Evolutionary conservation across 225 moss, liverwort and hornwort species (phyloP), one percentile per base, ranked within the genome.

Genomic region (Lunularia cruciata): DNA sequence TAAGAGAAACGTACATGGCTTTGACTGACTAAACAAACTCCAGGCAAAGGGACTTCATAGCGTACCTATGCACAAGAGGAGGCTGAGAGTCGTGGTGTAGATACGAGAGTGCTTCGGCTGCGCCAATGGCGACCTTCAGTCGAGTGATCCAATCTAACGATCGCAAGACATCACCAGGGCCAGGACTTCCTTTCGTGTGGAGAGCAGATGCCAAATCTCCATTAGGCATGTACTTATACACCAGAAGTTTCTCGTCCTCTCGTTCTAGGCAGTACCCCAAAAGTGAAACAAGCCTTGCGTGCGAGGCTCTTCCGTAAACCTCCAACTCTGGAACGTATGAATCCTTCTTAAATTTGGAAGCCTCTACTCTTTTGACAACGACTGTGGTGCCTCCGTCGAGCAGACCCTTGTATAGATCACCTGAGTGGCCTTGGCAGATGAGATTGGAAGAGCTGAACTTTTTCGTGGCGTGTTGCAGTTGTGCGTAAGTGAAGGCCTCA

Each of bases 91-190:
- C 94, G 40, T 87, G 89, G 72, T 95, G 94, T 78, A 95, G 74
- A 35, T 89, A 85, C 36, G 85, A 72, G 23, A 95, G 85, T 11
- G 91, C 94, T 71, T 95, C 94, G 1, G 94, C 94, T 0, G 89
- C 91, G 9, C 94, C 91, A 7, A 95, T 95, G 0, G 94, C 94
- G 23, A 95, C 85, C 71, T 95, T 95, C 15, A 95, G 86, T 2
- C 94, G 81, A 10, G 94, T 95, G 66, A 95, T 95, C 94, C 94
- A 95, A 60, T 95, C 94, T 75, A 95, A 79, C 67, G 89, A 89
- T 66, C 91, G 83, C 56, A 95, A 61, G 0, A 86, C 86, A 70
- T 94, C 94, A 12, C 87, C 89, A 3, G 94, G 94, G 1, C 94
- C 89, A 1, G 94, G 91, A 47, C 91, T 91, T 7, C 94, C 87